Conservation (phyloP, 306 rosid species). For the Parietaria judaica region DNA sequence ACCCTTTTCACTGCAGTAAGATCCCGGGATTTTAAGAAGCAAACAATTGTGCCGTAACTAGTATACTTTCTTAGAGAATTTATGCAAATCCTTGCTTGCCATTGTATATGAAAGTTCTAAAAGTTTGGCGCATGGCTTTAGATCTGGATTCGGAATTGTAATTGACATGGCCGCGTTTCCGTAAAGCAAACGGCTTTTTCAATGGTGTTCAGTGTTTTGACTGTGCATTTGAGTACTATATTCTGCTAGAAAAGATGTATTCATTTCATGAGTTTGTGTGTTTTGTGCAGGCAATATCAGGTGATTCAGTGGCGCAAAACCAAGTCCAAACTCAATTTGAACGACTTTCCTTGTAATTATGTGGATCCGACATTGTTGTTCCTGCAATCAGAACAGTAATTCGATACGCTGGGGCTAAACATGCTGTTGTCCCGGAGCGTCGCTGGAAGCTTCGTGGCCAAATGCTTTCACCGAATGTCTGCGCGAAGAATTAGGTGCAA, state of each 20-base stretch:
- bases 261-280: background rate
- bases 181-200: background rate
- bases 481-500: no score
- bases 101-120: background rate
- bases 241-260: background rate
- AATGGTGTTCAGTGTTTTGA: background rate
- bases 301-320: conserved; percentile 21
- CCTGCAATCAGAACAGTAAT: background rate
- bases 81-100: background rate
- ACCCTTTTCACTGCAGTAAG: no score
- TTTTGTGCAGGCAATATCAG: conserved; percentile 1
- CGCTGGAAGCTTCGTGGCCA: background rate
- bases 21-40: no score
- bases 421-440: no score
- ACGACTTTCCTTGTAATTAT: conserved; percentile 13
- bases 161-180: background rate
- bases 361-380: conserved; percentile 10
- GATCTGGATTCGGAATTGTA: background rate
- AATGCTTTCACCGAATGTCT: no score
- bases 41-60: no score
- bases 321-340: conserved; percentile 21
- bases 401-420: background rate
- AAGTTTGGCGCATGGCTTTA: background rate
- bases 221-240: background rate
- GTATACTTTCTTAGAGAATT: background rate